These are phyloP conservation scores for Citrullus amarus DNA, from an alignment of 306 rosid species.

Conservation along the genomic window DNA sequence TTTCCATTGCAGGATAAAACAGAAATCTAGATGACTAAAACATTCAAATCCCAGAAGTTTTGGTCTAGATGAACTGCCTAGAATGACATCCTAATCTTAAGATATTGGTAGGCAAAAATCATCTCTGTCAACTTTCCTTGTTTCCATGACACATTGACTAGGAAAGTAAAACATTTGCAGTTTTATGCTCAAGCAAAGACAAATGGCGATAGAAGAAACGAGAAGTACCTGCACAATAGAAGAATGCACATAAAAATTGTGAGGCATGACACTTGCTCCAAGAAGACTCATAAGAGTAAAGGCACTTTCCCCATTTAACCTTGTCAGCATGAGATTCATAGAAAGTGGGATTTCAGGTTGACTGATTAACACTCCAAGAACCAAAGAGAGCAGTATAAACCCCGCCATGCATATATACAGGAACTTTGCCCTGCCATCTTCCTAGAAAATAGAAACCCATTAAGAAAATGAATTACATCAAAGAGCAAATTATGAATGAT, in stretches of 20 bases:
- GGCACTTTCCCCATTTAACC: conserved; percentile 74
- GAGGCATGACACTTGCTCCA: conserved; percentile 94
- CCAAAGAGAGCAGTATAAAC: conserved; percentile 40
- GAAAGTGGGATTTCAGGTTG: conserved; percentile 58
- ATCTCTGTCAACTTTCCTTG: neutral
- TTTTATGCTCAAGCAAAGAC: neutral
- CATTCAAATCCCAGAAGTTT: neutral
- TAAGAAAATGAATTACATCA: conserved; percentile 5
- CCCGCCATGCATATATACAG: conserved; percentile 46
- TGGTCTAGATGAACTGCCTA: neutral
- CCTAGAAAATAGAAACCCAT: conserved; percentile 37
- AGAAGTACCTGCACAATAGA: conserved; percentile 77
- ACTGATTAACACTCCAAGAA: conserved; percentile 55
- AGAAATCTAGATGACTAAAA: neutral
- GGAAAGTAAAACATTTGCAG: neutral
- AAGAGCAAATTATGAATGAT: neutral
- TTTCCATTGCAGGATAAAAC: neutral
- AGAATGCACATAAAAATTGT: conserved; percentile 87
- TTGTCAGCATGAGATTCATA: conserved; percentile 50
- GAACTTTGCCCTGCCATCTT: conserved; percentile 41
- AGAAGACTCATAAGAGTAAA: conserved; percentile 87
- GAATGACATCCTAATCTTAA: neutral
- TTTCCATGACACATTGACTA: neutral
- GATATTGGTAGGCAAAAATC: neutral
- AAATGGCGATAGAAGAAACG: neutral